A percentile compares a stretch with the other conserved stretches of the same genome.
Conservation (phyloP, 345 rosid genomes). For the Salix suchowensis region DNA sequence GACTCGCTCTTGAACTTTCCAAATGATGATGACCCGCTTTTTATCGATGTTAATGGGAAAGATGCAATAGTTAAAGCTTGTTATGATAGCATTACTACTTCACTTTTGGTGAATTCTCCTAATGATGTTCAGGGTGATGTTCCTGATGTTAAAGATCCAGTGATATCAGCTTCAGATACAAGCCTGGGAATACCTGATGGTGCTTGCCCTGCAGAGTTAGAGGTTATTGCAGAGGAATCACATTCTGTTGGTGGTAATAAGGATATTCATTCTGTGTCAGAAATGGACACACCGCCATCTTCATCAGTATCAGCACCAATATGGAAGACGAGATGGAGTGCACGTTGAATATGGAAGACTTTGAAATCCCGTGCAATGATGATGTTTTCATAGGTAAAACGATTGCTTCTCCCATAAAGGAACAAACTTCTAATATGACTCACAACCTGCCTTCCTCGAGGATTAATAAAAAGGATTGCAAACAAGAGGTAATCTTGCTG, state of each 20-base stretch:
- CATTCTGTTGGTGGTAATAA: slow-evolving; percentile 25
- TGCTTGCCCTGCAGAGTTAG: slow-evolving; percentile 23
- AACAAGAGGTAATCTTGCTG: slow-evolving; percentile 18
- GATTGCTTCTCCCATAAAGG: slow-evolving; percentile 9
- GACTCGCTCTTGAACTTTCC: slow-evolving; percentile 35
- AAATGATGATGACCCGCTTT: slow-evolving; percentile 13
- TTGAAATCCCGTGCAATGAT: slow-evolving; percentile 24
- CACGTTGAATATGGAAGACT: slow-evolving; percentile 19
- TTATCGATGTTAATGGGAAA: slow-evolving; percentile 22
- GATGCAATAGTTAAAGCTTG: slow-evolving; percentile 22
- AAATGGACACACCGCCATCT: slow-evolving; percentile 26
- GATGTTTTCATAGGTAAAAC: not conserved
- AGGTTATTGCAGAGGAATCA: slow-evolving; percentile 25
- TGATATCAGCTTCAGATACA: slow-evolving; percentile 10
- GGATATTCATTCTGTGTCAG: slow-evolving; percentile 25
- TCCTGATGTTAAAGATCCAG: slow-evolving; percentile 15
- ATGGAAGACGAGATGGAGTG: slow-evolving; percentile 20
- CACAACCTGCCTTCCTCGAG: slow-evolving; percentile 15
- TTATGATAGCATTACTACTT: slow-evolving; percentile 12
- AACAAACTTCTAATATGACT: slow-evolving; percentile 9
- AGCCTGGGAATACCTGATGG: slow-evolving; percentile 17
- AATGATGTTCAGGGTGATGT: slow-evolving; percentile 13
- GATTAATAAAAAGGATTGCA: slow-evolving; percentile 17
- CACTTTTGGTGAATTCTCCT: slow-evolving; percentile 24
- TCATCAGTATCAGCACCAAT: slow-evolving; percentile 6